Evolutionary conservation across 495 filamentous ascomycete genomes (phyloP).

Genomic region (Neurospora sublineolata): DNA sequence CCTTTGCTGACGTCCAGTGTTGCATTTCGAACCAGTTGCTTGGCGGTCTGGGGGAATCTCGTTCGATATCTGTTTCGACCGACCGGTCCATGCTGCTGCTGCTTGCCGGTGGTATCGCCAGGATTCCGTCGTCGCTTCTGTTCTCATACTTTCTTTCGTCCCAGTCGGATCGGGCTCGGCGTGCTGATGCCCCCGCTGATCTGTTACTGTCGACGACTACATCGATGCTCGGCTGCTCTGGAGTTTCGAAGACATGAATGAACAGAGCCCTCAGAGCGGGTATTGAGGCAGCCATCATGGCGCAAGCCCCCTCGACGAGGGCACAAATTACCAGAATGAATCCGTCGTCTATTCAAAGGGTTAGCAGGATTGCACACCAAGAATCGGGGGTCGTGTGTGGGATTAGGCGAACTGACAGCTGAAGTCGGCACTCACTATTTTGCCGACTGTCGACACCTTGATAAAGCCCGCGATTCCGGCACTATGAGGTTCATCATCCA

Average conservation of each 20-base stretch:
- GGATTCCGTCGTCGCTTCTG: background rate
- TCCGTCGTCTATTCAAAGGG: conserved; percentile 12
- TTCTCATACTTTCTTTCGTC: background rate
- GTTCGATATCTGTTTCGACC: background rate
- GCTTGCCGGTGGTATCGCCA: background rate
- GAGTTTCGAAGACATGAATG: background rate
- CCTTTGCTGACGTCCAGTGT: background rate
- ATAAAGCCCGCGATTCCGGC: background rate
- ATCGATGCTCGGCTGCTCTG: background rate
- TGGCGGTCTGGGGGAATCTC: background rate
- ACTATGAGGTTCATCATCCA: background rate
- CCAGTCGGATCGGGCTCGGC: background rate
- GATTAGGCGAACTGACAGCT: background rate
- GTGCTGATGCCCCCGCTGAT: background rate
- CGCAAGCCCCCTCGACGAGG: conserved; percentile 20
- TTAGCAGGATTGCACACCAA: background rate
- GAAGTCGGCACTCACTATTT: background rate
- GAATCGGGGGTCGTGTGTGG: background rate
- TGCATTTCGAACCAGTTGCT: background rate
- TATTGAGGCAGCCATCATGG: conserved; percentile 28
- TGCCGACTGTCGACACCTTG: background rate
- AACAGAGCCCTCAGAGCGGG: conserved; percentile 21
- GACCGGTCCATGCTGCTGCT: background rate
- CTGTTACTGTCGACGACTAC: background rate
- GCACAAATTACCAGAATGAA: conserved; percentile 23